phyloP scores from a whole-genome alignment of 768 basidiomycete genomes.

The Mycena belliarum region DNA sequence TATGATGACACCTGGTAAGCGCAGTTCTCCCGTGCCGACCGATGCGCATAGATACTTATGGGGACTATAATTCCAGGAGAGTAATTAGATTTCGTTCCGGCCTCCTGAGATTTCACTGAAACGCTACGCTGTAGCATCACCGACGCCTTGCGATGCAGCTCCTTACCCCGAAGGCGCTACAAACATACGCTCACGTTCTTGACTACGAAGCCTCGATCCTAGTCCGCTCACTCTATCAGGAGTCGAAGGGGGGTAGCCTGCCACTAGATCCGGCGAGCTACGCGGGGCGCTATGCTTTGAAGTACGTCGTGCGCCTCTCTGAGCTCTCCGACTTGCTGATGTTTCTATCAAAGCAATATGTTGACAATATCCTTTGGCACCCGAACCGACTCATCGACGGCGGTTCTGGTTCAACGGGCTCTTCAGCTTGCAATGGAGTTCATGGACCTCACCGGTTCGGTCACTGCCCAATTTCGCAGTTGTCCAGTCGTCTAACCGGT shows the following conservation, averaged over 20 bases:
- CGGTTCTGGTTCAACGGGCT: conserved; percentile 20
- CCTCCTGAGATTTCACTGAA: no score
- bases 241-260: conserved; percentile 10
- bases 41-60: no score
- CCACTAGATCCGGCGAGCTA: conserved; percentile 22
- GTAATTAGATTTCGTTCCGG: no score
- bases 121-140: conserved; percentile 11
- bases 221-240: conserved; percentile 20
- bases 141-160: conserved; percentile 22
- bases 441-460: conserved; percentile 20
- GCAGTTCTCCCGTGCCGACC: conserved; percentile 14
- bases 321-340: not conserved
- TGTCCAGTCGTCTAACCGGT: not conserved
- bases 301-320: conserved; percentile 6
- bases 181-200: conserved; percentile 18
- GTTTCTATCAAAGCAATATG: conserved; percentile 20
- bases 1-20: conserved; percentile 20
- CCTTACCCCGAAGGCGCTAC: conserved; percentile 18
- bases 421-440: conserved; percentile 23
- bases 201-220: conserved; percentile 25
- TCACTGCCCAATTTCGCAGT: not conserved
- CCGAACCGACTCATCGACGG: conserved; percentile 14
- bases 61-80: no score
- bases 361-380: conserved; percentile 24
- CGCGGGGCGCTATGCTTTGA: conserved; percentile 22